Conservation (phyloP, 106 monocot genomes). For the Triglochin maritima region DNA sequence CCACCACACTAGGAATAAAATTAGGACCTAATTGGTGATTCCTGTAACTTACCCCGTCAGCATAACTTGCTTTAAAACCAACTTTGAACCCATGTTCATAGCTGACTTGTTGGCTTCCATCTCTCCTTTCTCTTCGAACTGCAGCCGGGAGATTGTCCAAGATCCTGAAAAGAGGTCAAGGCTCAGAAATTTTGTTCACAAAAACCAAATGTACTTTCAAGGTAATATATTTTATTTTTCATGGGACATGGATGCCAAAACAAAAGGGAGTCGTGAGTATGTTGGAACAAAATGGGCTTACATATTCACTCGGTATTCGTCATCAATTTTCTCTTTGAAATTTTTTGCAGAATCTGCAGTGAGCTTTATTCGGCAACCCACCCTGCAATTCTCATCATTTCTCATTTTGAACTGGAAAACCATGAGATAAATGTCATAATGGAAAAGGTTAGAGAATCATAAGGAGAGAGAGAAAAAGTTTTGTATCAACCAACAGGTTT, state of each 20-base stretch:
- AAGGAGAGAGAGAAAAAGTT: background rate
- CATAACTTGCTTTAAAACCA: conserved; percentile 18
- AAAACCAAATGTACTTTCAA: no score
- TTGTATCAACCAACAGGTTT: background rate
- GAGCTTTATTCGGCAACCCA: conserved; percentile 39
- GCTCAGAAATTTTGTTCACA: no score
- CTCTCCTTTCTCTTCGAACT: conserved; percentile 41
- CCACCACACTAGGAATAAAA: background rate
- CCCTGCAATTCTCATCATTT: conserved; percentile 46
- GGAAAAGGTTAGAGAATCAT: background rate
- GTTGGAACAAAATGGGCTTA: conserved; percentile 9
- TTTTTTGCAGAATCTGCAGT: conserved; percentile 39
- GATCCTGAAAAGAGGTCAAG: conserved; percentile 23
- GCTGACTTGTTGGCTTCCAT: conserved; percentile 29
- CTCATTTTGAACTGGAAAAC: conserved; percentile 46
- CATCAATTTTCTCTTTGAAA: conserved; percentile 60
- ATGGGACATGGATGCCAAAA: no score
- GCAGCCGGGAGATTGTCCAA: conserved; percentile 68
- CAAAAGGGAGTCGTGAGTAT: background rate
- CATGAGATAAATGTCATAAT: background rate
- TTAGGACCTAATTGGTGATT: background rate
- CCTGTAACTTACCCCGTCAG: conserved; percentile 6
- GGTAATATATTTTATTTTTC: no score
- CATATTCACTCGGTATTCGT: conserved; percentile 43
- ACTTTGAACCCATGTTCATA: conserved; percentile 50